Base-by-base conservation (phyloP, 1,139 yeast species). In the Scheffersomyces lignicola region DNA sequence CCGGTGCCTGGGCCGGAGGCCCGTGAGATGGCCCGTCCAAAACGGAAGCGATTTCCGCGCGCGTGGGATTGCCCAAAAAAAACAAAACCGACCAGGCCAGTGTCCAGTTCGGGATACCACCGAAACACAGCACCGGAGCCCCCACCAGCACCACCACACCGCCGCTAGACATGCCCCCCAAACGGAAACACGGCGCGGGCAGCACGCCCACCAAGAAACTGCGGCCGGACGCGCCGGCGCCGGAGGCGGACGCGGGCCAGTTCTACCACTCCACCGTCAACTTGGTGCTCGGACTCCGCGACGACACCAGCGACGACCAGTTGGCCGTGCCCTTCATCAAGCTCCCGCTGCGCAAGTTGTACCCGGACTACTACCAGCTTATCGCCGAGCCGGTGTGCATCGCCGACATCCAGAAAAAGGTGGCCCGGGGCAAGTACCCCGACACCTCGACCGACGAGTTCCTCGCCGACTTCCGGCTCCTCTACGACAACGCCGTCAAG, bases 291-390 rank as follows among this genome's bases (percentile, higher is more conserved):
- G 51, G 52, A 8, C 47, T 70, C 34, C 54, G 55, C 26, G 69
- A 63, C 36, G 66, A 59, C 22, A 52, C 47, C 8, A 15, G 21
- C 5, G 60, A 61, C 35, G 59, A 60, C 35, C 50, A 47, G 33
- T 51, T 78, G 22, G 70, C 73, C 13, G 69, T 69, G 12, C 78
- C 84, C 35, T 85, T 85, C 51, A 55, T 78, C 38, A 78, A 80
- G 48, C 64, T 87, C 27, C 96, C 96, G 3, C 72, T 83, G 24
- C 83, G 78, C 51, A 83, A 83, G 46, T 63, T 76, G 25, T 88
- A 85, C 46, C 95, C 97, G 0, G 94, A 86, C 51, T 92, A 90
- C 59, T 85, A 82, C 54, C 74, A 78, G 36, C 68, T 82, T 40
- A 78, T 86, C 23, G 58, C 60, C 17, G 54, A 64, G n/a, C 95